Conservation (phyloP, 1,139 yeast species). For the Pichia sp. region DNA sequence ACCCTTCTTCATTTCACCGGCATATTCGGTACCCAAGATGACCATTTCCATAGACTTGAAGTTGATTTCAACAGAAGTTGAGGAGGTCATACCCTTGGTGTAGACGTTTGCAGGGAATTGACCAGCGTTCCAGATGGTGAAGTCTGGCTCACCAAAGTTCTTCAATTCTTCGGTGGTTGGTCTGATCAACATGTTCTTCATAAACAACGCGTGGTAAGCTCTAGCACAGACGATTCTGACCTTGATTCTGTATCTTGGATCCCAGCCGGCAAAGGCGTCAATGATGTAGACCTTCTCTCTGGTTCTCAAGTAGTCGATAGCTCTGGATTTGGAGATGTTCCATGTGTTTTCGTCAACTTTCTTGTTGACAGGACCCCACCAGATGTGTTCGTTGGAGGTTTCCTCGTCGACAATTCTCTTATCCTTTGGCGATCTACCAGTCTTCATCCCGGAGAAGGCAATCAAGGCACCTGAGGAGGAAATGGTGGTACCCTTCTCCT, state of each 20-base stretch:
- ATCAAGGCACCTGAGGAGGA: constrained; percentile 92
- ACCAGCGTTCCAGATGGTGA: constrained; percentile 98
- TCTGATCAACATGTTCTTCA: constrained; percentile 97
- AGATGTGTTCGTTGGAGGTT: constrained; percentile 74
- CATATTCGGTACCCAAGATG: constrained; percentile 96
- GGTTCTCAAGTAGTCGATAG: constrained; percentile 93
- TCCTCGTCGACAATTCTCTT: constrained; percentile 96
- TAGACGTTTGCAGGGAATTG: constrained; percentile 97
- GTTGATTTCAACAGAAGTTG: constrained; percentile 93
- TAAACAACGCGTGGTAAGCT: constrained; percentile 96
- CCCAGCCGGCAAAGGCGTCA: constrained; percentile 99
- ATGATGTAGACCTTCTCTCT: constrained; percentile 92
- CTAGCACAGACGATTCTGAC: constrained; percentile 97
- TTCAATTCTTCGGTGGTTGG: constrained; percentile 88
- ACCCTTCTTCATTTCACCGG: constrained; percentile 99
- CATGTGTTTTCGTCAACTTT: constrained; percentile 93
- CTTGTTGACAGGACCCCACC: constrained; percentile 99
- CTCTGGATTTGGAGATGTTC: constrained; percentile 95
- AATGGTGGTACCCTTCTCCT: constrained; percentile 87
- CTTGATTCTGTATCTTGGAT: constrained; percentile 94
- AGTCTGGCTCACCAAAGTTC: constrained; percentile 95
- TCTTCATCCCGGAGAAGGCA: constrained; percentile 93
- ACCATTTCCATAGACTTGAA: constrained; percentile 99
- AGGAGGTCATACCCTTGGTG: constrained; percentile 96
- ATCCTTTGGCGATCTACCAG: constrained; percentile 98